These are phyloP conservation scores for Erigeron canadensis DNA, from an alignment of 129 eudicot genomes.

Conservation along the genomic window DNA sequence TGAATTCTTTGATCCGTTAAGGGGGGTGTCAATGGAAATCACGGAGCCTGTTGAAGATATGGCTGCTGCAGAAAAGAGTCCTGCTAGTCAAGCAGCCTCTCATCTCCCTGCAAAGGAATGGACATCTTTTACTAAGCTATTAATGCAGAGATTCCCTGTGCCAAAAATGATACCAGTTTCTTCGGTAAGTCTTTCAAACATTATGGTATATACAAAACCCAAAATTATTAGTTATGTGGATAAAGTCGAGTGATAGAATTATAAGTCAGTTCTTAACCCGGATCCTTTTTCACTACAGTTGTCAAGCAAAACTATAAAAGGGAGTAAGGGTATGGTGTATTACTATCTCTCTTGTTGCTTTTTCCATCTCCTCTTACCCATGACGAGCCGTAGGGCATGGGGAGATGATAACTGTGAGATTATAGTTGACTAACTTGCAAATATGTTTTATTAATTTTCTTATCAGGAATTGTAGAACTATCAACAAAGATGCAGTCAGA, in stretches of 20 bases:
- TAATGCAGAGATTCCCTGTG: slow-evolving; percentile 71
- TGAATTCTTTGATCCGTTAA: slow-evolving; percentile 61
- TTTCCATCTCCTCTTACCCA: background rate
- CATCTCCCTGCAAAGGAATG: slow-evolving; percentile 54
- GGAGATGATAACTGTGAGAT: slow-evolving; percentile 16
- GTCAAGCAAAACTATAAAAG: slow-evolving; percentile 46
- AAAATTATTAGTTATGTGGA: background rate
- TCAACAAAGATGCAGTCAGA: slow-evolving; percentile 44
- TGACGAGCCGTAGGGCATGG: background rate
- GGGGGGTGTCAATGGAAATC: slow-evolving; percentile 31
- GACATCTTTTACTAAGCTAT: slow-evolving; percentile 57
- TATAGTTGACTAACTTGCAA: slow-evolving; percentile 7
- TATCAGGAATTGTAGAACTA: slow-evolving; percentile 48
- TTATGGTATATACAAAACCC: background rate
- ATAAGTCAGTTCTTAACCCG: slow-evolving; percentile 19
- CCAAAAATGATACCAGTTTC: slow-evolving; percentile 60
- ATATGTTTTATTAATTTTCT: background rate
- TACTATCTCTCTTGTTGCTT: slow-evolving; percentile 9
- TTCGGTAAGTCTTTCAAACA: slow-evolving; percentile 42
- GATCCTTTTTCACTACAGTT: slow-evolving; percentile 37
- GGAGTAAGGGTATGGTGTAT: slow-evolving; percentile 56
- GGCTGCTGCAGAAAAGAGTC: slow-evolving; percentile 35
- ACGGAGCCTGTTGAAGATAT: slow-evolving; percentile 24
- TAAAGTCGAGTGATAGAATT: background rate
- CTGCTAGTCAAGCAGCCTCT: slow-evolving; percentile 25